Evolutionary conservation across 768 basidiomycete genomes (phyloP), one percentile per base, ranked within the genome.

Genomic region (Boletus vinaceobasis): DNA sequence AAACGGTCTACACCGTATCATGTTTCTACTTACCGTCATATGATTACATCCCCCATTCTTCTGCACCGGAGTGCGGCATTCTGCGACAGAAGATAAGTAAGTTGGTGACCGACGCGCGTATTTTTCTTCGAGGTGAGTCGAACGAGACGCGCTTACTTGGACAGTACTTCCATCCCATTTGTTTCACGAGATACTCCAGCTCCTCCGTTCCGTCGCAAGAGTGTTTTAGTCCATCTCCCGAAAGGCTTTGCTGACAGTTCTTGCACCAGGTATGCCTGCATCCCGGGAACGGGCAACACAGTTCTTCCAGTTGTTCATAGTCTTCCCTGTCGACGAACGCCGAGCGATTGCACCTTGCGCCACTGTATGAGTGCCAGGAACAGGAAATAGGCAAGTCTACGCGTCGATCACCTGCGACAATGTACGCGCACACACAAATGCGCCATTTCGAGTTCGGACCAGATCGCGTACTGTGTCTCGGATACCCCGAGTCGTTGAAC

Each of bases 231-330:
- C 69, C 73, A 19, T 61, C 60, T 11, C 65, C 26, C 1, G 60
- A 52, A 32, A 74, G 45, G 53, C 60, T 40, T 52, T 81, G 79
- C 40, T 76, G 76, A 65, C 85, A 86, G 29, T 66, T 65, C 67
- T 80, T 86, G 68, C 85, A 87, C 85, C 84, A 87, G 31, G 68
- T 71, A 59, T 81, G 70, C 11, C 61, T 60, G 57, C 85, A 87
- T n/a, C 62, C 63, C 0, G 71, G 74, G 38, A 76, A 59, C 1
- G 82, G 82, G 59, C 85, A 86, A 13, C 60, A 59, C n/a, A 87
- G 60, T 43, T 76, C 71, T 26, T 73, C 70, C 1, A 60, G 55
- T 27, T 64, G 62, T 26, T 74, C 70, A 52, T 80, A 77, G 33
- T 83, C 79, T n/a, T 64, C 60, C 40, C 73, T 76, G 63, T 81